A percentile compares a stretch with the other conserved stretches of the same genome.
Conservation (phyloP, 352 stramenopile genomes). For the Phytopythium mirpurense region DNA sequence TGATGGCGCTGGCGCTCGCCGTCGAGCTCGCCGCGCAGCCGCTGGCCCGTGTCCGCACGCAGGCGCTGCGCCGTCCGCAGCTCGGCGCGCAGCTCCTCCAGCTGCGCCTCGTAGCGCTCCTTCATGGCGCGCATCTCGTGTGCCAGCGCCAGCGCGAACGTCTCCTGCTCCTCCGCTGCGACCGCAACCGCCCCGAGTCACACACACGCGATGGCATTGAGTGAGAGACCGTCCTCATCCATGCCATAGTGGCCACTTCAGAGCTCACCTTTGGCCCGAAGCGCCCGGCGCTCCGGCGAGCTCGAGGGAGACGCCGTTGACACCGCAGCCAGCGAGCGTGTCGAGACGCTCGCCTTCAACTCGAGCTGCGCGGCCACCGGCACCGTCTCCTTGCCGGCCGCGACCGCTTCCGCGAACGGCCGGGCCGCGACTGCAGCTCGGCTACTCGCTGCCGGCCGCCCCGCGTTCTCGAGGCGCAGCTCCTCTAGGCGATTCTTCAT, state of each 20-base stretch:
- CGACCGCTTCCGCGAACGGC: constrained; percentile 68
- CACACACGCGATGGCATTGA: too few species aligned
- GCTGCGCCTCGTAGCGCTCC: constrained; percentile 52
- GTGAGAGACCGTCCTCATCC: too few species aligned
- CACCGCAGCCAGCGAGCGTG: constrained; percentile 13
- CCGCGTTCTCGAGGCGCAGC: constrained; percentile 28
- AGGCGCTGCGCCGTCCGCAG: constrained; percentile 36
- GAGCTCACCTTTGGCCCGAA: constrained; percentile 16
- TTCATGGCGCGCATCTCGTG: constrained; percentile 72
- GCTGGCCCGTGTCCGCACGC: constrained; percentile 36
- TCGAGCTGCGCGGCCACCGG: constrained; percentile 51
- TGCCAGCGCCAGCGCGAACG: constrained; percentile 58
- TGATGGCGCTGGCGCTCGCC: constrained; percentile 42
- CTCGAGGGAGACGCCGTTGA: constrained; percentile 6
- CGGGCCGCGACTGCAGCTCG: background rate
- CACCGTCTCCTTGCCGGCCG: constrained; percentile 47
- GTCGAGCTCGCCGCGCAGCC: constrained; percentile 41
- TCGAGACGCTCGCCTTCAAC: constrained; percentile 13
- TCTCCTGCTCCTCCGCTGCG: constrained; percentile 62
- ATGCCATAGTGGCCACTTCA: background rate
- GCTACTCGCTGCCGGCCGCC: background rate
- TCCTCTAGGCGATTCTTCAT: constrained; percentile 55
- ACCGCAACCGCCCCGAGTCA: too few species aligned
- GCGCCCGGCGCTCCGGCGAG: constrained; percentile 15
- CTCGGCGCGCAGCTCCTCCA: constrained; percentile 61